Evolutionary conservation across 805 yeast genomes (phyloP).

Genomic region (Schizosaccharomyces pombe): DNA sequence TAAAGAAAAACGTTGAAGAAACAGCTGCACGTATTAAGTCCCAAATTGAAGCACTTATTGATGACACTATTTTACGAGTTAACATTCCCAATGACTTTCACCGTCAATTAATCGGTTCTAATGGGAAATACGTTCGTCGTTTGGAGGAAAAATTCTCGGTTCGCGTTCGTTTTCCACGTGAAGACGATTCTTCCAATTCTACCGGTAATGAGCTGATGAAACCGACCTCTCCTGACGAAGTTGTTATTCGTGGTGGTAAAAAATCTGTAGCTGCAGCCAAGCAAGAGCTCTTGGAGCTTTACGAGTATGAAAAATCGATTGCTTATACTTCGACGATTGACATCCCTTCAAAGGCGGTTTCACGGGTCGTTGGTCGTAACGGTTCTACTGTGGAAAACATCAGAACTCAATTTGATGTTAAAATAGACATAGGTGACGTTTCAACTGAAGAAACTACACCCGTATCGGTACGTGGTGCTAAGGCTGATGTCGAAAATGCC

Average conservation of each 20-base stretch:
- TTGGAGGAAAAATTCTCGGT: conserved; percentile 75
- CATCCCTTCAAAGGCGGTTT: conserved; percentile 52
- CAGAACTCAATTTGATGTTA: conserved; percentile 37
- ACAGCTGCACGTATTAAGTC: conserved; percentile 36
- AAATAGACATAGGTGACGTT: conserved; percentile 20
- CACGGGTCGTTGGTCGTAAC: conserved; percentile 70
- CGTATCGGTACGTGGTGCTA: conserved; percentile 56
- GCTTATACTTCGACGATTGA: conserved; percentile 40
- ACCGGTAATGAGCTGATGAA: conserved; percentile 5
- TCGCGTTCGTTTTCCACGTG: conserved; percentile 46
- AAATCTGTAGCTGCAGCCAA: conserved; percentile 65
- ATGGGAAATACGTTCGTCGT: conserved; percentile 59
- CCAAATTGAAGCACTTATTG: conserved; percentile 56
- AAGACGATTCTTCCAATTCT: background rate
- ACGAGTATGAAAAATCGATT: conserved; percentile 69
- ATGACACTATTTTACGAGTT: conserved; percentile 43
- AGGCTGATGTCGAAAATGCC: conserved; percentile 51
- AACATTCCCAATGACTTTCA: conserved; percentile 58
- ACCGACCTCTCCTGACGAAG: conserved; percentile 27
- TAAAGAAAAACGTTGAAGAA: conserved; percentile 52
- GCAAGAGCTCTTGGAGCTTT: conserved; percentile 61
- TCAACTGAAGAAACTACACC: conserved; percentile 27
- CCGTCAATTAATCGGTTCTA: conserved; percentile 59
- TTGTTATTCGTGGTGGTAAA: conserved; percentile 66
- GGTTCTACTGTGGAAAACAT: conserved; percentile 71